Conservation (phyloP, 768 basidiomycete genomes). For the Sporobolomyces roseus region DNA sequence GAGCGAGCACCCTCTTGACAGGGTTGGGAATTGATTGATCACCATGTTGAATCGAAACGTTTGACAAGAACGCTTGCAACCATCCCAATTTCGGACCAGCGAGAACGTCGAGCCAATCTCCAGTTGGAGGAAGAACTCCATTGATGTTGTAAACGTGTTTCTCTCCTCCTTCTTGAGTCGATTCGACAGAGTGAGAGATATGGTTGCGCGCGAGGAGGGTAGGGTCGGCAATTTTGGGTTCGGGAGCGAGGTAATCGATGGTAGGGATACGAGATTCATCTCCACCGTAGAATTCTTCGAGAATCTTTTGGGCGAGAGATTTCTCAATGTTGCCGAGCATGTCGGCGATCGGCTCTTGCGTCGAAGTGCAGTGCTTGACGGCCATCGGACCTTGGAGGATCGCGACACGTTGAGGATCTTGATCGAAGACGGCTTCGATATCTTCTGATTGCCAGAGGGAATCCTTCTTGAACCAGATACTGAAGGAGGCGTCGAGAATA, state of each 20-base stretch:
- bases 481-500: conserved; percentile 83
- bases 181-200: conserved; percentile 54
- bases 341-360: conserved; percentile 91
- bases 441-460: conserved; percentile 98
- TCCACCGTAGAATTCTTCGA: conserved; percentile 71
- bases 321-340: conserved; percentile 82
- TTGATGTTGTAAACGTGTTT: conserved; percentile 55
- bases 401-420: conserved; percentile 95
- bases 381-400: conserved; percentile 97
- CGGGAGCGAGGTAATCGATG: conserved; percentile 75
- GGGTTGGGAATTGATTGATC: conserved; percentile 82
- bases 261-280: conserved; percentile 71
- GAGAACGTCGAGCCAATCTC: conserved; percentile 76
- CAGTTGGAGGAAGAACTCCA: conserved; percentile 57
- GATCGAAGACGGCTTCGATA: conserved; percentile 97
- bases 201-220: conserved; percentile 45
- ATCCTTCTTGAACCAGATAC: conserved; percentile 99
- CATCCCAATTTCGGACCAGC: conserved; percentile 78
- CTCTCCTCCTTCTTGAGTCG: conserved; percentile 55
- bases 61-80: conserved; percentile 78
- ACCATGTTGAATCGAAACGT: conserved; percentile 80
- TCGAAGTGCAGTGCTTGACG: conserved; percentile 75
- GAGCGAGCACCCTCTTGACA: conserved; percentile 75
- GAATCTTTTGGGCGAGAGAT: conserved; percentile 69
- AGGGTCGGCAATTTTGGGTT: conserved; percentile 46